phyloP scores from a whole-genome alignment of 768 basidiomycete genomes.

The Coprinopsis sp. region DNA sequence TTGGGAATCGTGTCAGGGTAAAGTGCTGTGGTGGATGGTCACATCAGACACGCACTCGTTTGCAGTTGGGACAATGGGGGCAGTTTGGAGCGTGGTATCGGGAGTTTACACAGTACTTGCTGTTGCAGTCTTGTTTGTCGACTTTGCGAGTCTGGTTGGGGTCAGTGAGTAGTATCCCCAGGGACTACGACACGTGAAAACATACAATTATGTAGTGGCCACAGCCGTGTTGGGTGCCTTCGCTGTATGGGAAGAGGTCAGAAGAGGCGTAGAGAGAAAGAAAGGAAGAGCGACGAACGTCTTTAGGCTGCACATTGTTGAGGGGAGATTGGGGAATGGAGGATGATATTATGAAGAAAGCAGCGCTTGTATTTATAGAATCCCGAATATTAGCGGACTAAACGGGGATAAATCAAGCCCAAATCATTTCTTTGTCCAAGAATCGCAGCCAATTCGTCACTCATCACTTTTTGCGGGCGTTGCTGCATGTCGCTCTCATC shows the following conservation, averaged over 20 bases:
- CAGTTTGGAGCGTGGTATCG: conserved; percentile 29
- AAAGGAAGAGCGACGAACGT: conserved; percentile 36
- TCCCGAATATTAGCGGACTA: no score
- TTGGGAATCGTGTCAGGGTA: conserved; percentile 22
- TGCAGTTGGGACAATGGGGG: conserved; percentile 38
- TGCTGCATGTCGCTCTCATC: conserved; percentile 23
- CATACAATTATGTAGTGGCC: conserved; percentile 73
- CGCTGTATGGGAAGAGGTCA: conserved; percentile 39
- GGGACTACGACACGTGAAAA: conserved; percentile 14
- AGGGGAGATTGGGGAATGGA: neutral
- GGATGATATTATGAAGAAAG: neutral
- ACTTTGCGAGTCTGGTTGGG: conserved; percentile 45
- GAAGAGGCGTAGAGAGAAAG: conserved; percentile 4
- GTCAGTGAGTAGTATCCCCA: conserved; percentile 11
- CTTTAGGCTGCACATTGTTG: conserved; percentile 50
- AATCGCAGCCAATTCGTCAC: no score
- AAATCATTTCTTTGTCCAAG: no score
- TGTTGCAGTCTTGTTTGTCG: conserved; percentile 52
- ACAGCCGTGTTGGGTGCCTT: conserved; percentile 73
- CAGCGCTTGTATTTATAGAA: conserved; percentile 16
- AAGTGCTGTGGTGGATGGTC: neutral
- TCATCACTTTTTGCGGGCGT: no score
- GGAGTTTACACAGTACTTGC: conserved; percentile 36
- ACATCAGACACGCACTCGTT: conserved; percentile 33
- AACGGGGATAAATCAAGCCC: no score